These are phyloP conservation scores for Cladophialophora psammophila DNA, from an alignment of 2,329 filamentous ascomycete species.

Conservation along the genomic window DNA sequence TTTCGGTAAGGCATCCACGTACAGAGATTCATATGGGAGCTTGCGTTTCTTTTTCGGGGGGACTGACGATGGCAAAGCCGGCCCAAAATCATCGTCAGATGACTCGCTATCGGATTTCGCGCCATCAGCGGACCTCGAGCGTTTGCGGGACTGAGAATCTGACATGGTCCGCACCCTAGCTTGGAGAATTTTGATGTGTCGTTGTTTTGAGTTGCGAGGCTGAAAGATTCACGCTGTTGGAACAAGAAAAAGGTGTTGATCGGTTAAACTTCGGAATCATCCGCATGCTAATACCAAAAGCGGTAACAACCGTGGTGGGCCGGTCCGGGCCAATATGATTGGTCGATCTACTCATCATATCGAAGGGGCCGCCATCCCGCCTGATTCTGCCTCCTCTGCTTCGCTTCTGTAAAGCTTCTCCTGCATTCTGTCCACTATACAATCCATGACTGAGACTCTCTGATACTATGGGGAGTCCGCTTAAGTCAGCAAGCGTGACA, in stretches of 20 bases:
- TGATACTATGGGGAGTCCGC: too few relatives aligned
- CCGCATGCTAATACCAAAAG: neutral
- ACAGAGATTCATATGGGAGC: conserved; percentile 93
- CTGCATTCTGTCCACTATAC: too few relatives aligned
- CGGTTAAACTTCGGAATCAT: neutral
- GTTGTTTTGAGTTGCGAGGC: neutral
- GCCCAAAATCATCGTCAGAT: conserved; percentile 91
- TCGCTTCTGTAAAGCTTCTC: too few relatives aligned
- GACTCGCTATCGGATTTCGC: conserved; percentile 53
- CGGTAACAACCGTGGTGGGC: neutral
- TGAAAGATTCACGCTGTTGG: neutral
- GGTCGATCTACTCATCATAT: neutral
- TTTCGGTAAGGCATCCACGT: conserved; percentile 84
- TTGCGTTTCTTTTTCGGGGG: conserved; percentile 90
- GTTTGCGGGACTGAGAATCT: conserved; percentile 27
- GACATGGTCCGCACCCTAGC: conserved; percentile 24
- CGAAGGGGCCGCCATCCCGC: too few relatives aligned
- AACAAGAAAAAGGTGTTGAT: neutral
- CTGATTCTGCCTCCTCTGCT: too few relatives aligned
- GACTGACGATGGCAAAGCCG: conserved; percentile 80
- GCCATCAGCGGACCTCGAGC: conserved; percentile 26
- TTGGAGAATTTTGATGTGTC: neutral
- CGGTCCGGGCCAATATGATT: neutral
- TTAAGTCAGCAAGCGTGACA: too few relatives aligned
- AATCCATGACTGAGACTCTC: too few relatives aligned